phyloP scores from a whole-genome alignment of 2,329 filamentous ascomycete genomes.

The Paramyrothecium sp. region DNA sequence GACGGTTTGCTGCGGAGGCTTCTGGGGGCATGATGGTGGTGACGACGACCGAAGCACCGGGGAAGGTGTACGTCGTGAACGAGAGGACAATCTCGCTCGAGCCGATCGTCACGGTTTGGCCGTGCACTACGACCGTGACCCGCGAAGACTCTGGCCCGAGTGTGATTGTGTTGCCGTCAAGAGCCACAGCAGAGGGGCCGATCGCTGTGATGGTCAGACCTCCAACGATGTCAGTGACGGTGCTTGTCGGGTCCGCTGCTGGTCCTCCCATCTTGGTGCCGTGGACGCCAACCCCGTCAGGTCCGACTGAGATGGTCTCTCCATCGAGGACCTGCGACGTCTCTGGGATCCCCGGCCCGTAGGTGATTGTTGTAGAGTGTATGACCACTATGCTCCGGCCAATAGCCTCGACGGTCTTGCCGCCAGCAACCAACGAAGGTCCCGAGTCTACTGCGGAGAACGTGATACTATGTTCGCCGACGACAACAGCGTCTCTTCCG shows the following conservation, averaged over 20 bases:
- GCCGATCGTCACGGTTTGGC: slow-evolving; percentile 47
- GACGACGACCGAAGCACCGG: slow-evolving; percentile 42
- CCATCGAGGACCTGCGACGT: slow-evolving; percentile 42
- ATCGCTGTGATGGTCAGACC: slow-evolving; percentile 39
- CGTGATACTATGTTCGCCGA: slow-evolving; percentile 39
- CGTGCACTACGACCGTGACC: slow-evolving; percentile 40
- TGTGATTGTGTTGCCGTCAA: slow-evolving; percentile 42
- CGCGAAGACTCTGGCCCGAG: slow-evolving; percentile 36
- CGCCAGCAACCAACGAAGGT: slow-evolving; percentile 20
- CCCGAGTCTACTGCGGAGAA: neutral
- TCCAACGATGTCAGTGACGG: neutral
- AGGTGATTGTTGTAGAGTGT: slow-evolving; percentile 43
- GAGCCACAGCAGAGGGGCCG: slow-evolving; percentile 38
- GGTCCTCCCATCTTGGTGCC: neutral
- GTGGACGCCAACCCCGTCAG: slow-evolving; percentile 40
- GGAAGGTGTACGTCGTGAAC: slow-evolving; percentile 42
- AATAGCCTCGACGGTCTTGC: slow-evolving; percentile 39
- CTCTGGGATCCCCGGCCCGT: slow-evolving; percentile 32
- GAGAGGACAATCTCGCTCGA: slow-evolving; percentile 45
- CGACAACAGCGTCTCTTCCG: slow-evolving; percentile 30
- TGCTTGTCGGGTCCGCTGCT: no score
- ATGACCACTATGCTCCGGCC: slow-evolving; percentile 40
- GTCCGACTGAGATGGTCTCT: slow-evolving; percentile 50
- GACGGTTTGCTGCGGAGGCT: slow-evolving; percentile 17
- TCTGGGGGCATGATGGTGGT: slow-evolving; percentile 36